phyloP scores from a whole-genome alignment of 257 asterid genomes.

The Mentha longifolia region DNA sequence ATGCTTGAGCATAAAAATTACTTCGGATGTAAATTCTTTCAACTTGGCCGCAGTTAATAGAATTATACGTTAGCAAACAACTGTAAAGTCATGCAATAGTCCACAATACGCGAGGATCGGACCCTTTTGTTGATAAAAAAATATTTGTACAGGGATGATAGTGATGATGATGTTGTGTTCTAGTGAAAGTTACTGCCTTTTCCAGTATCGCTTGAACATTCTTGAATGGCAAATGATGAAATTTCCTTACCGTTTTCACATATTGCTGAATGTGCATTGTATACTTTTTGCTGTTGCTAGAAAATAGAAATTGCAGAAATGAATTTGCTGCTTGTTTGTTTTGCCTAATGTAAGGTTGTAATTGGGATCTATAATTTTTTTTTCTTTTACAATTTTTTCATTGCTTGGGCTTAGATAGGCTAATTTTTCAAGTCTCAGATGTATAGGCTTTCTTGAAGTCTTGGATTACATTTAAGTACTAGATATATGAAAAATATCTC shows the following conservation, averaged over 20 bases:
- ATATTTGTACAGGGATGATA: conserved; percentile 29
- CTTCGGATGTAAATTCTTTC: conserved; percentile 27
- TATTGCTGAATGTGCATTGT: neutral
- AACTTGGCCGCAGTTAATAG: neutral
- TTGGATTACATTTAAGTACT: too few species aligned
- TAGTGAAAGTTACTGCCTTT: conserved; percentile 25
- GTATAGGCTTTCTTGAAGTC: too few species aligned
- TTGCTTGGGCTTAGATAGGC: too few species aligned
- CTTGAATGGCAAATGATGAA: neutral
- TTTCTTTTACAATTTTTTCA: too few species aligned
- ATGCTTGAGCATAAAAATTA: conserved; percentile 1
- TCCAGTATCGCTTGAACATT: conserved; percentile 5
- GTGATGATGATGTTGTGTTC: conserved; percentile 18
- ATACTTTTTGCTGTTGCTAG: neutral
- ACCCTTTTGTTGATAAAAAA: neutral
- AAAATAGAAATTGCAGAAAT: too few species aligned
- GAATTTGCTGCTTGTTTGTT: too few species aligned
- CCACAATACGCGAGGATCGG: neutral
- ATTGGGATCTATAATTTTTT: too few species aligned
- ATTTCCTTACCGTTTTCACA: neutral
- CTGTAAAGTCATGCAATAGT: conserved; percentile 32
- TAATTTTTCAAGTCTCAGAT: too few species aligned
- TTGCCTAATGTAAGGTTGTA: too few species aligned
- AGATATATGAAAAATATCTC: too few species aligned
- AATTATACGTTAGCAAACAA: neutral